These are phyloP conservation scores for Pneumocystis jirovecii DNA, from an alignment of 1,139 yeast genomes.

Conservation along the genomic window DNA sequence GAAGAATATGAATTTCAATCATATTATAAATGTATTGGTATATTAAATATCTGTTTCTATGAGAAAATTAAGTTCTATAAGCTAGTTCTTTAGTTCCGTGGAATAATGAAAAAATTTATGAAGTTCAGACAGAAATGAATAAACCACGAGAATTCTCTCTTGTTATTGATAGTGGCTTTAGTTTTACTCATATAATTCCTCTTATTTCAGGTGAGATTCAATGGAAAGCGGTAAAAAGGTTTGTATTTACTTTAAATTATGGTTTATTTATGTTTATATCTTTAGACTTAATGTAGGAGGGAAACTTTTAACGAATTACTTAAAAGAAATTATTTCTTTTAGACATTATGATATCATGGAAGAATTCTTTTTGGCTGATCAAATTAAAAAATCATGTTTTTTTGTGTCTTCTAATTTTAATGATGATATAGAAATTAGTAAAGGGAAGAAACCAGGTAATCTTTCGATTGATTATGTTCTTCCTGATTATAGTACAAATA, in stretches of 20 bases:
- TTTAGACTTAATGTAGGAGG: slow-evolving; percentile 59
- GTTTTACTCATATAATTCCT: slow-evolving; percentile 78
- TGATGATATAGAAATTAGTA: slow-evolving; percentile 31
- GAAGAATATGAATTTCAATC: slow-evolving; percentile 79
- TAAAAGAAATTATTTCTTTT: slow-evolving; percentile 73
- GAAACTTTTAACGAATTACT: slow-evolving; percentile 59
- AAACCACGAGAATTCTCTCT: slow-evolving; percentile 44
- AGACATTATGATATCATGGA: slow-evolving; percentile 89
- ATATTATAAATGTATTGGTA: slow-evolving; percentile 36
- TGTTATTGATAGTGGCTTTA: slow-evolving; percentile 78
- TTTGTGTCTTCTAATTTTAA: slow-evolving; percentile 58
- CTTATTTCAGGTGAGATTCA: slow-evolving; percentile 63
- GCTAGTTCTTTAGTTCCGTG: slow-evolving; percentile 50
- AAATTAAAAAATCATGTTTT: slow-evolving; percentile 69
- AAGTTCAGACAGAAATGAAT: neutral
- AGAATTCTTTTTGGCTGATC: slow-evolving; percentile 70
- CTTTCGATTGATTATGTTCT: slow-evolving; percentile 48
- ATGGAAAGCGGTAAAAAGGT: slow-evolving; percentile 61
- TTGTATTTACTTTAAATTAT: slow-evolving; percentile 18
- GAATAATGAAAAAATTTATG: slow-evolving; percentile 22
- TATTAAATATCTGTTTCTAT: neutral
- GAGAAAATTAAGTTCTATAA: slow-evolving; percentile 10
- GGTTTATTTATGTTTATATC: neutral
- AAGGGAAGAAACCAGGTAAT: slow-evolving; percentile 2
- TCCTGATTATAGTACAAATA: slow-evolving; percentile 46